Evolutionary conservation across 2,329 filamentous ascomycete genomes (phyloP).

Genomic region (Aspergillus sp.): DNA sequence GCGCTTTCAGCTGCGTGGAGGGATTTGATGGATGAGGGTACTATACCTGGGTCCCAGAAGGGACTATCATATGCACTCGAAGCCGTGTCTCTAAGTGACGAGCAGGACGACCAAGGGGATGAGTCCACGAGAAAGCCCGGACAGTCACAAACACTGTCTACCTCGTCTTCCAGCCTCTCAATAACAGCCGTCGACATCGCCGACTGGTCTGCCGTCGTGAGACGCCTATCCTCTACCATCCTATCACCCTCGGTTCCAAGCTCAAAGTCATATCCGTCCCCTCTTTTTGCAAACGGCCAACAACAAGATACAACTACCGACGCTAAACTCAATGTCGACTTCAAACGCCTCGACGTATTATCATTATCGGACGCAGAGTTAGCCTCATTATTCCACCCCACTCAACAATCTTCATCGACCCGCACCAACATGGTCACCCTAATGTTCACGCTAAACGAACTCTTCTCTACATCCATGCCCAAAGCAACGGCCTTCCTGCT

Average conservation of each 20-base stretch:
- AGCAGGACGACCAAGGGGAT: background rate
- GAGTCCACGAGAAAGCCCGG: background rate
- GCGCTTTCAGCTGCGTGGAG: constrained; percentile 58
- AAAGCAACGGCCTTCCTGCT: constrained; percentile 77
- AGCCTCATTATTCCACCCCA: constrained; percentile 31
- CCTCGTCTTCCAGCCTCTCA: constrained; percentile 25
- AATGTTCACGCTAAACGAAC: constrained; percentile 93
- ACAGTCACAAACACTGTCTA: background rate
- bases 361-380: constrained; percentile 39
- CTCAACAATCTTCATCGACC: background rate
- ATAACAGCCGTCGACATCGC: constrained; percentile 78
- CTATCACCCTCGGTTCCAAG: constrained; percentile 36
- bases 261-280: constrained; percentile 29
- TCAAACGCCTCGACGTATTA: constrained; percentile 55
- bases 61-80: constrained; percentile 14
- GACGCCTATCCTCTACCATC: constrained; percentile 58
- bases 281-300: constrained; percentile 21
- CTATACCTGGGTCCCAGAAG: background rate
- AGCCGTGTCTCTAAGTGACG: constrained; percentile 4
- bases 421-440: constrained; percentile 65
- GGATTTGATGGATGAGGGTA: constrained; percentile 27
- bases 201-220: constrained; percentile 68
- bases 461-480: constrained; percentile 75
- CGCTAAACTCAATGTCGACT: constrained; percentile 34
- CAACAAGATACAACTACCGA: background rate